Evolutionary conservation across 306 rosid genomes (phyloP).

Genomic region (Acacia acuminata): DNA sequence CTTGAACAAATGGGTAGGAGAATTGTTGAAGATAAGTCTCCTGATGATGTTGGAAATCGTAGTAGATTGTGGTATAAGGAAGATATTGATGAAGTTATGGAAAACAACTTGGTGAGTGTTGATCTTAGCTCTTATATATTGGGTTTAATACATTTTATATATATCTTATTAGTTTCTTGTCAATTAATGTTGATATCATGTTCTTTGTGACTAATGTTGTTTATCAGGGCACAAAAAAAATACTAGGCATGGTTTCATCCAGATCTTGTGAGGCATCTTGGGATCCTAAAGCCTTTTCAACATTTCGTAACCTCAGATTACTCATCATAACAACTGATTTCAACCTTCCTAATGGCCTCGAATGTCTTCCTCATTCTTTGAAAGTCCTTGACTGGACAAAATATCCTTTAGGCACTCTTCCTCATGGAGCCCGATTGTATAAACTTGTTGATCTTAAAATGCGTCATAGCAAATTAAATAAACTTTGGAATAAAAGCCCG

Average conservation of each 20-base stretch:
- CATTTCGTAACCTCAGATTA: background rate
- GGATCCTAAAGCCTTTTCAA: background rate
- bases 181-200: background rate
- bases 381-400: conserved; percentile 5
- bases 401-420: conserved; percentile 11
- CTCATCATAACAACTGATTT: background rate
- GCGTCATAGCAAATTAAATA: background rate
- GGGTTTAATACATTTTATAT: no score
- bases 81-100: background rate
- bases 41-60: background rate
- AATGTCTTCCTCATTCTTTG: conserved; percentile 13
- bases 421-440: background rate
- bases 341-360: background rate
- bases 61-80: background rate
- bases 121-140: background rate
- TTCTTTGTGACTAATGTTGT: background rate
- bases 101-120: background rate
- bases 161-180: background rate
- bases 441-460: conserved; percentile 4
- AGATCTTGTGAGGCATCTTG: background rate
- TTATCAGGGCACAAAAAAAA: background rate
- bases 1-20: background rate
- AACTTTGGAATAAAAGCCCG: no score
- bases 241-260: background rate
- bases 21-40: background rate